Conservation (phyloP, 2,329 filamentous ascomycete genomes). For the Microdochium bolleyi region DNA sequence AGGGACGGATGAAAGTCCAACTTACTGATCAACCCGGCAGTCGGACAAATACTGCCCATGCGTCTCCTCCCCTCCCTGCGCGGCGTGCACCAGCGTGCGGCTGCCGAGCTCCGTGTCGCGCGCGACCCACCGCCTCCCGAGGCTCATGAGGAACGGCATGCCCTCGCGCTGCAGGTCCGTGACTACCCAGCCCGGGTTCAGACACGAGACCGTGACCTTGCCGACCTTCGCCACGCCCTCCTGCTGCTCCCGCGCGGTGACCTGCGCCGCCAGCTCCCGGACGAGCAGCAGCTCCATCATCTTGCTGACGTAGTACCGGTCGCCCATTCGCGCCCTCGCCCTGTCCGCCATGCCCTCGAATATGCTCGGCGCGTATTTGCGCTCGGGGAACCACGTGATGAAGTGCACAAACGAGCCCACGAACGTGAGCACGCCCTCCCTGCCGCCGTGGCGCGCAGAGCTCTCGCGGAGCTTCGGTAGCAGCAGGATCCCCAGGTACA, state of each 20-base stretch:
- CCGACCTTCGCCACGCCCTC: not conserved
- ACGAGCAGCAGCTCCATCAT: constrained; percentile 6
- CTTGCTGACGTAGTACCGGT: constrained; percentile 8
- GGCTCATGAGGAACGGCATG: not conserved
- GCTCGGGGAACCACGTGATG: constrained; percentile 6
- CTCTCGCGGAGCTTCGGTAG: constrained; percentile 33
- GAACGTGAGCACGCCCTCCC: constrained; percentile 7
- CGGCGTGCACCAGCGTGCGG: constrained; percentile 7
- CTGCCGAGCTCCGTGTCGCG: constrained; percentile 6
- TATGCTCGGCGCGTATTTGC: constrained; percentile 2
- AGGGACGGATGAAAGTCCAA: not conserved
- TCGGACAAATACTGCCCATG: constrained; percentile 9
- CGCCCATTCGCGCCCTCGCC: constrained; percentile 1
- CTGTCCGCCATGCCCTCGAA: constrained; percentile 4
- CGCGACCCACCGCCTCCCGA: constrained; percentile 4
- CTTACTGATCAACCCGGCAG: constrained; percentile 8
- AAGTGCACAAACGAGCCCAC: constrained; percentile 9
- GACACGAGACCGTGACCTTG: not conserved
- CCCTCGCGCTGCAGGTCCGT: constrained; percentile 7
- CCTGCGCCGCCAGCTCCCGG: constrained; percentile 3
- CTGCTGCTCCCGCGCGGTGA: not conserved
- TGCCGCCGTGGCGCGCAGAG: not conserved
- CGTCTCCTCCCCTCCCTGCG: constrained; percentile 5
- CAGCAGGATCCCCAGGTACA: constrained; percentile 35
- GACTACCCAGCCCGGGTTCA: constrained; percentile 6